These are phyloP conservation scores for Dothistroma septosporum DNA, from an alignment of 2,329 filamentous ascomycete genomes.

Conservation along the genomic window DNA sequence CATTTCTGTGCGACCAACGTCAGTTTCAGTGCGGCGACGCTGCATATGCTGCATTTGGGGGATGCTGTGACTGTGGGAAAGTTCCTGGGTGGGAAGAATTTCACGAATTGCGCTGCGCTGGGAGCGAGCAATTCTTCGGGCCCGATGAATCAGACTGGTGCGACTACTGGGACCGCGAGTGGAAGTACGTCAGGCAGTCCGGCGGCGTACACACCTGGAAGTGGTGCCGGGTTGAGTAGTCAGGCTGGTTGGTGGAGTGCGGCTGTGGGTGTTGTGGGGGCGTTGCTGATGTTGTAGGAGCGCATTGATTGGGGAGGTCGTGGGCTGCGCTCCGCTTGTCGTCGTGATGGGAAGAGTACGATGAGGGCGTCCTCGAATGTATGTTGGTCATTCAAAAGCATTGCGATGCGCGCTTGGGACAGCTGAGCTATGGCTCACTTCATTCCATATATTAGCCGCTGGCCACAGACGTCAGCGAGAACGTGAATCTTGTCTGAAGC, in stretches of 20 bases:
- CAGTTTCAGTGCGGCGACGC: conserved; percentile 2
- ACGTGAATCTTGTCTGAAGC: no score
- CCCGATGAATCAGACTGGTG: conserved; percentile 8
- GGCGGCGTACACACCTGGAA: background rate
- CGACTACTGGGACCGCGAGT: background rate
- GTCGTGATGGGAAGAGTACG: background rate
- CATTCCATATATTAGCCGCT: no score
- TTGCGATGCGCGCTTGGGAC: no score
- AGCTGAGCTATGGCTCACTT: no score
- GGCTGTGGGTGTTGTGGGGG: background rate
- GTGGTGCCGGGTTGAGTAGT: background rate
- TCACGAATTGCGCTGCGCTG: conserved; percentile 18
- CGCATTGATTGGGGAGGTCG: background rate
- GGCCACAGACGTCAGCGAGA: no score
- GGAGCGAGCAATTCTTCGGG: conserved; percentile 11
- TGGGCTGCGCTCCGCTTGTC: background rate
- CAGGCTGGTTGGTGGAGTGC: background rate
- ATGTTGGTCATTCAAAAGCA: no score
- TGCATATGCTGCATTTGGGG: conserved; percentile 18
- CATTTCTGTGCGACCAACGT: conserved; percentile 23
- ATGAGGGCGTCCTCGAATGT: no score
- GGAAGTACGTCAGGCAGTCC: background rate
- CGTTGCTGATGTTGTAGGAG: background rate
- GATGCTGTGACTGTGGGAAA: conserved; percentile 18
- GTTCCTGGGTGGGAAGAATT: conserved; percentile 21